phyloP scores from a whole-genome alignment of 169 alveolate genomes.

The Cryptosporidium meleagridis region DNA sequence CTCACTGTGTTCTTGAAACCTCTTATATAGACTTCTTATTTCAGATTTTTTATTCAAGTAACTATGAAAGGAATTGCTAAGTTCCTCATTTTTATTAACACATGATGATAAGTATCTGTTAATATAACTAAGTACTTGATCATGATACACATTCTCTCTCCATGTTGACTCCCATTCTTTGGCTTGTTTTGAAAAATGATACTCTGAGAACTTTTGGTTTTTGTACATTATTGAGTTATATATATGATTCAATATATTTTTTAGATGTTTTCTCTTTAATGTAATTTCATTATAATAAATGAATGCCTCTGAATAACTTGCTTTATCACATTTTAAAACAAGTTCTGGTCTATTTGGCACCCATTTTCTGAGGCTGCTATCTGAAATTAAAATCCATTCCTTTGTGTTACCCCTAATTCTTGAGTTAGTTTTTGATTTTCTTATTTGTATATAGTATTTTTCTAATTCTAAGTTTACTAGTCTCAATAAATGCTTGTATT shows the following conservation, averaged over 20 bases:
- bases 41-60: not conserved
- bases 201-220: not conserved
- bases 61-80: not conserved
- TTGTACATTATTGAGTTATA: not conserved
- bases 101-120: conserved; percentile 21
- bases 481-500: not conserved
- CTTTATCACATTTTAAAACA: not conserved
- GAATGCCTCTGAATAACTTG: conserved; percentile 16
- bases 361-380: conserved; percentile 16
- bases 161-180: conserved; percentile 36
- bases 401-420: not conserved
- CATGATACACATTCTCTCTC: not conserved
- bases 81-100: not conserved
- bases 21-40: not conserved
- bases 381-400: conserved; percentile 7
- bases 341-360: not conserved
- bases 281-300: not conserved
- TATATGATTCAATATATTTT: not conserved
- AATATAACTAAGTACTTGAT: conserved; percentile 11
- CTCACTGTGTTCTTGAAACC: conserved; percentile 18
- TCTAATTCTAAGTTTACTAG: not conserved
- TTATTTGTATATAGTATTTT: not conserved
- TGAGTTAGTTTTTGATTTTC: not conserved
- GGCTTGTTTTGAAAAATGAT: not conserved
- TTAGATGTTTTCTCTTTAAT: not conserved